Percentiles rank a stretch among this genome's conserved stretches.
Conservation (phyloP, 2,329 filamentous ascomycete genomes). For the Zalaria obscura region DNA sequence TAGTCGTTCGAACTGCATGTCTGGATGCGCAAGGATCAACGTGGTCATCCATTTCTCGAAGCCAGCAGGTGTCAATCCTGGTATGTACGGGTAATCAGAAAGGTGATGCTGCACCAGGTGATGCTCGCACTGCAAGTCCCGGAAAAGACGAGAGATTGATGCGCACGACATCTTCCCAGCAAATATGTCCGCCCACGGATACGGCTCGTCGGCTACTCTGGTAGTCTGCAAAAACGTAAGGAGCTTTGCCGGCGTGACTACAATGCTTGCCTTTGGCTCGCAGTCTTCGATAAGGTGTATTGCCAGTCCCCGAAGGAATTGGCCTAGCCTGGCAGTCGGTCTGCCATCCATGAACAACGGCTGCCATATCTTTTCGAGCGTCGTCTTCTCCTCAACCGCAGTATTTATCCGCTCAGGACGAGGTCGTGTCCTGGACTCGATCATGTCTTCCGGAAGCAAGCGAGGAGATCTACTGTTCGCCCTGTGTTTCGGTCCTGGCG, state of each 20-base stretch:
- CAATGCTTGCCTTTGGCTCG: slow-evolving; percentile 50
- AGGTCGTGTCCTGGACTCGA: slow-evolving; percentile 13
- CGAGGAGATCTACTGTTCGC: slow-evolving; percentile 13
- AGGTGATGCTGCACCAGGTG: slow-evolving; percentile 30
- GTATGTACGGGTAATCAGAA: slow-evolving; percentile 25
- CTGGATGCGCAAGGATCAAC: slow-evolving; percentile 62
- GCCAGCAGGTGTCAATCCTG: slow-evolving; percentile 31
- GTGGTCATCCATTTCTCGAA: slow-evolving; percentile 52
- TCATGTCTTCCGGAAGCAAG: slow-evolving; percentile 7
- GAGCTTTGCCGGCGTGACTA: slow-evolving; percentile 65
- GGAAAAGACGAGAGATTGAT: slow-evolving; percentile 30
- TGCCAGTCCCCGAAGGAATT: slow-evolving; percentile 61
- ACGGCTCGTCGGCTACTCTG: slow-evolving; percentile 47
- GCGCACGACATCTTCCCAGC: slow-evolving; percentile 25
- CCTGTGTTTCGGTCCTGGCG: slow-evolving; percentile 1
- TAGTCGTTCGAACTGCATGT: slow-evolving; percentile 58
- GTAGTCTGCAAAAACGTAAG: slow-evolving; percentile 57
- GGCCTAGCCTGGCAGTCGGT: slow-evolving; percentile 52
- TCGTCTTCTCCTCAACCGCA: slow-evolving; percentile 36
- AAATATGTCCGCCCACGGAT: slow-evolving; percentile 45
- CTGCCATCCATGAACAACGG: slow-evolving; percentile 56
- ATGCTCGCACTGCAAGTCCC: slow-evolving; percentile 32
- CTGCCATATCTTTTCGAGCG: slow-evolving; percentile 63
- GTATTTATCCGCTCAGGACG: slow-evolving; percentile 16
- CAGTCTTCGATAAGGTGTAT: slow-evolving; percentile 60